Evolutionary conservation across 345 rosid genomes (phyloP), one percentile per base, ranked within the genome.

Genomic region (Durio zibethinus): DNA sequence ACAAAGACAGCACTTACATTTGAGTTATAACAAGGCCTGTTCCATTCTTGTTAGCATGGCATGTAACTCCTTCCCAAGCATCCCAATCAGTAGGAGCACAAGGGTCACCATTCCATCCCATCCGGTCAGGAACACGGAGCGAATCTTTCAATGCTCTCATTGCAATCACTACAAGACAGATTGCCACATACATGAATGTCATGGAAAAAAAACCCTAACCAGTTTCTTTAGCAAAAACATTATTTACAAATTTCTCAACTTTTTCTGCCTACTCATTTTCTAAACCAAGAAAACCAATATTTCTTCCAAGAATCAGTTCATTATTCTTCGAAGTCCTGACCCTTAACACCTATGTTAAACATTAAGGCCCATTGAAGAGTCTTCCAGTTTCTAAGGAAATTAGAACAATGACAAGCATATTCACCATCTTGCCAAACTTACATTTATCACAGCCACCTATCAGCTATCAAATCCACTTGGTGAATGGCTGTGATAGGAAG

Each of bases 101-200:
- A 12, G 99, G 99, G 85, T 97, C 98, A 64, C 99, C 99, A 80
- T 91, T 94, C 99, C 99, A 97, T 56, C 99, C 99, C 99, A 97
- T 94, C 67, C 98, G 90, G 68, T 81, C 96, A 12, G 98, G 99
- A 80, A 97, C 86, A 21, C 86, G 90, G 18, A 97, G 89, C 0
- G 98, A 90, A 64, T 94, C 98, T 83, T 97, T 94, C 88, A 97
- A 84, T 7, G 97, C 93, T 82, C 84, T 89, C 99, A 97, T 97
- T 27, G 98, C 98, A 63, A 77, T 71, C 82, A 81, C 99, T 97
- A 80, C 85, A 80, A 65, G 77, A 47, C 48, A 33, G 56, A 73
- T 45, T 66, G 56, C 76, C 50, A 35, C 20, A 70, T 48, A 12
- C 23, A 72, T 57, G 29, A 11, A 52, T 52, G 20, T 20, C 62